These are phyloP conservation scores for Noccaea caerulescens DNA, from an alignment of 345 rosid genomes.

Conservation along the genomic window DNA sequence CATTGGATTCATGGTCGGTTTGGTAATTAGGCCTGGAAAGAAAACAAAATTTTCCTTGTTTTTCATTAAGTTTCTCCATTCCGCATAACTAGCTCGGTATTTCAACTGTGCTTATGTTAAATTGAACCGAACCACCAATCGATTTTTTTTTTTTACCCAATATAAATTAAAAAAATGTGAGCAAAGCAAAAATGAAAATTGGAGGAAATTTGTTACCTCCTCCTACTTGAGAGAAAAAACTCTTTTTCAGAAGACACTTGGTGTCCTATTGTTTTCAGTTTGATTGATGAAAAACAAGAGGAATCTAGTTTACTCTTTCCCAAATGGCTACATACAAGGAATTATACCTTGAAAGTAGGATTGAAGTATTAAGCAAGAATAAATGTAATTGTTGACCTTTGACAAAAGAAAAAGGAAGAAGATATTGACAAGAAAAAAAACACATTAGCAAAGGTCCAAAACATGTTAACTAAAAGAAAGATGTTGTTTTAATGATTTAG, in stretches of 20 bases:
- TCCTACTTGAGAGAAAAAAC: too few relatives aligned
- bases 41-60: slow-evolving; percentile 31
- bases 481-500: too few relatives aligned
- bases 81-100: not conserved
- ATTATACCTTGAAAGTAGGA: not conserved
- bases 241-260: too few relatives aligned
- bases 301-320: not conserved
- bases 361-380: not conserved
- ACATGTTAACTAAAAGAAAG: too few relatives aligned
- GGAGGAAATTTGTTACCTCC: too few relatives aligned
- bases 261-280: too few relatives aligned
- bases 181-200: not conserved
- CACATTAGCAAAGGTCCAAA: not conserved
- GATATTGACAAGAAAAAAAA: not conserved
- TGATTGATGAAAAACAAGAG: too few relatives aligned
- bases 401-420: slow-evolving; percentile 6
- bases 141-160: not conserved
- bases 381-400: not conserved
- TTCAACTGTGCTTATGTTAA: not conserved
- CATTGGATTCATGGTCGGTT: slow-evolving; percentile 35
- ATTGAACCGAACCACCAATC: not conserved
- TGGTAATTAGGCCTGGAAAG: slow-evolving; percentile 30
- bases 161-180: not conserved
- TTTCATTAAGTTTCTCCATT: not conserved
- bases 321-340: not conserved